Percentiles rank a stretch among this genome's conserved stretches.
These are phyloP conservation scores for Tulasnella sp. DNA, from an alignment of 768 basidiomycete genomes.

Conservation along the genomic window DNA sequence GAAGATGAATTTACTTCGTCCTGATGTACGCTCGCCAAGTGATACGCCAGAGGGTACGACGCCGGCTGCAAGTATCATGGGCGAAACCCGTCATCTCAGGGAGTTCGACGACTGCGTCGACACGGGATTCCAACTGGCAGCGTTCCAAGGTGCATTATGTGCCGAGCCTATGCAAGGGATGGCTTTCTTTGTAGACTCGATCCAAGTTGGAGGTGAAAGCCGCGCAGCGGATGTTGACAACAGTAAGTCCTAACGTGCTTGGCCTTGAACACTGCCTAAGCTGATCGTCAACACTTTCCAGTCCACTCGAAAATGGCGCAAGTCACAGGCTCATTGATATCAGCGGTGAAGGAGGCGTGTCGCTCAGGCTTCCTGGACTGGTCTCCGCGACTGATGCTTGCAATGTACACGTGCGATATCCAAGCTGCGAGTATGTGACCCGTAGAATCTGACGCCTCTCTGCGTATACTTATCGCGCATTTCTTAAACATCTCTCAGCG, in stretches of 20 bases:
- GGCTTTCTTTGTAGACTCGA: conserved; percentile 75
- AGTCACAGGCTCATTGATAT: conserved; percentile 82
- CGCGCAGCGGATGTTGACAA: conserved; percentile 47
- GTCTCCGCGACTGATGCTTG: conserved; percentile 93
- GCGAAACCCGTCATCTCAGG: conserved; percentile 4
- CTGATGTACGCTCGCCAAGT: neutral
- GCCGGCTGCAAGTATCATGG: conserved; percentile 2
- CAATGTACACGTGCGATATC: conserved; percentile 98
- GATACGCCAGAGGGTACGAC: neutral
- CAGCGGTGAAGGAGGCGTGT: conserved; percentile 81
- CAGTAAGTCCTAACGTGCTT: conserved; percentile 32
- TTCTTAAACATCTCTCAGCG: conserved; percentile 35
- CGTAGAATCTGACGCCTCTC: neutral
- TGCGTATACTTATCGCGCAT: neutral
- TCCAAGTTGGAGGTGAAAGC: conserved; percentile 49
- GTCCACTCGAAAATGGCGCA: conserved; percentile 74
- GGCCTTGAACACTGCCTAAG: neutral
- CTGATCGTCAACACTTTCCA: conserved; percentile 26
- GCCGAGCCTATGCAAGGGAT: conserved; percentile 90
- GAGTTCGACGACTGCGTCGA: conserved; percentile 80
- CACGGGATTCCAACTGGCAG: conserved; percentile 89
- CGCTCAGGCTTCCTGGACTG: conserved; percentile 85
- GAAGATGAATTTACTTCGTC: neutral
- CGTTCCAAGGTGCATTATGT: conserved; percentile 89
- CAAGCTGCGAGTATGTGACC: conserved; percentile 79